Evolutionary conservation across 768 basidiomycete genomes (phyloP).

Genomic region (Mycena alexandri): DNA sequence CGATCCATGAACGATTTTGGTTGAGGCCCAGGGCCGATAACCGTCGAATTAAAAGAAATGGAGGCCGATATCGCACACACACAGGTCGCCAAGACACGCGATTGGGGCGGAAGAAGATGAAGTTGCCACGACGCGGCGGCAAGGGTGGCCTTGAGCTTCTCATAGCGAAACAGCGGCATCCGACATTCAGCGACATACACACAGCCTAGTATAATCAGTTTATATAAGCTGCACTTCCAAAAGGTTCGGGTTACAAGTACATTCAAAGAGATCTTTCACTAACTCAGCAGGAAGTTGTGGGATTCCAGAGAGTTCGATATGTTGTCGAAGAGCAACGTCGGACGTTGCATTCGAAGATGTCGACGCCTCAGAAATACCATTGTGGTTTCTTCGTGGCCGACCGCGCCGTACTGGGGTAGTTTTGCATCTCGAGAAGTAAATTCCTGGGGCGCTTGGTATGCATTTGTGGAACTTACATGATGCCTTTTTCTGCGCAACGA

Average conservation of each 20-base stretch:
- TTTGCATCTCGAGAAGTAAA: constrained; percentile 16
- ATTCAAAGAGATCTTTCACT: constrained; percentile 21
- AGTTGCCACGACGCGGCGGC: constrained; percentile 19
- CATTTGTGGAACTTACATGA: constrained; percentile 1
- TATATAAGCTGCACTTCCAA: neutral
- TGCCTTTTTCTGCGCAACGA: constrained; percentile 25
- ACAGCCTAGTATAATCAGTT: neutral
- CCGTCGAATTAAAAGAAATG: constrained; percentile 25
- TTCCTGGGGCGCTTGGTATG: neutral
- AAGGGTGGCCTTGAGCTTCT: constrained; percentile 3
- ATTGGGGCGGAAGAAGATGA: constrained; percentile 20
- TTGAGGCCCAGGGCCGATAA: constrained; percentile 27
- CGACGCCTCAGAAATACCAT: no score
- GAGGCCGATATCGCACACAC: constrained; percentile 20
- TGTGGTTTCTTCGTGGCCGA: constrained; percentile 8
- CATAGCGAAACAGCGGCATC: neutral
- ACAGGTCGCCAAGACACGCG: constrained; percentile 27
- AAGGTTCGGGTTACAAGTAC: neutral
- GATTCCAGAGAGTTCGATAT: neutral
- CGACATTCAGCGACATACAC: neutral
- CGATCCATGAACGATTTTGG: constrained; percentile 23
- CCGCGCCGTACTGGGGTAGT: constrained; percentile 23
- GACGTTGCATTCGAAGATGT: neutral
- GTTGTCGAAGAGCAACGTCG: neutral
- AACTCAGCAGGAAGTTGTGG: constrained; percentile 15